Evolutionary conservation across 1,284 basidiomycete genomes (phyloP), one percentile per base, ranked within the genome.

Genomic region (Sanguinoderma infundibulare): DNA sequence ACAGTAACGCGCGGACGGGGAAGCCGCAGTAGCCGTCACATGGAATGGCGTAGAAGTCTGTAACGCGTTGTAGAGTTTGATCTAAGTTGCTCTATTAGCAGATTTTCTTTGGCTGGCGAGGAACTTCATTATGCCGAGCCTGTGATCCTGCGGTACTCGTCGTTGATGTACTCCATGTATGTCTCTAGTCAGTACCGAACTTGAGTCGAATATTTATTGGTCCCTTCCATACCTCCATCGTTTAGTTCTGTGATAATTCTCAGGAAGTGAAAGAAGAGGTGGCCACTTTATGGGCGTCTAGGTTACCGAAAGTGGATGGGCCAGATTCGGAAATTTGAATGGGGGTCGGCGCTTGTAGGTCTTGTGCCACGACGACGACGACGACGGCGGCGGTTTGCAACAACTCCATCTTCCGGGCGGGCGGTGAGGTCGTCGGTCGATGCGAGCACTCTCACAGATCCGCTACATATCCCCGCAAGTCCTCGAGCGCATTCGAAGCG

Each of bases 1-100:
- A 73, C 59, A 61, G 67, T 34, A 67, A 54, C 22, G 72, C 72
- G 44, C 57, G 70, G 35, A 72, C 59, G 9, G 72, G 69, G 10
- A 69, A 71, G 62, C 65, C 60, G 35, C 55, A 57, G 51, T 61
- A 51, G 40, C 36, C 7, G n/a, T n/a, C 15, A 14, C n/a, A 14
- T 14, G 26, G 47, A 15, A 28, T 30, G 39, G 3, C 28, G 32
- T 30, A 38, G 35, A 44, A 44, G 38, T 46, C 34, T 53, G 49
- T 35, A 51, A 22, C 26, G 14, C 34, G 5, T 28, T 52, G 50
- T 52, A 52, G 50, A 38, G 10, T 50, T 50, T 32, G 17, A 34
- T 50, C 0, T 14, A 15, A 46, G n/a, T n/a, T n/a, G n/a, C n/a
- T n/a, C n/a, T n/a, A n/a, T n/a, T n/a, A n/a, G n/a, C n/a, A n/a